Evolutionary conservation across 2,329 filamentous ascomycete genomes (phyloP), one percentile per base, ranked within the genome.

Genomic region (Penicillium thymicola): DNA sequence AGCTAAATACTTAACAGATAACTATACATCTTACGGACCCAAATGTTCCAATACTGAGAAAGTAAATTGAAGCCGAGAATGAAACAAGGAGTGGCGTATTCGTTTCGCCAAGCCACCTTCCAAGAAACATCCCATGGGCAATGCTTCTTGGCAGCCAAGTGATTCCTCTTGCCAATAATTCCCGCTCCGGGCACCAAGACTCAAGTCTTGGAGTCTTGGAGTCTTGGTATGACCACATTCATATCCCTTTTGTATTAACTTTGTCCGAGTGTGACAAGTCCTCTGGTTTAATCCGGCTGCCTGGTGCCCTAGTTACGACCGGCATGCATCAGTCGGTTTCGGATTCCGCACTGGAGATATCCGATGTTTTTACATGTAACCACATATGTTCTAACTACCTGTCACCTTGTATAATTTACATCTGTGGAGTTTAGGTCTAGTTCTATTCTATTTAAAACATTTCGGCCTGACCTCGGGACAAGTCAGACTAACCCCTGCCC

Each of bases 121-220:
- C 40, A 51, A 51, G 34, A 59, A 54, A 54, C 48, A 49, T 50
- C 45, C 52, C 30, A 58, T 58, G 62, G 43, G 58, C 59, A 21
- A 56, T 59, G 37, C 55, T 48, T 65, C 64, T 66, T 66, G 63
- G 64, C 64, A 65, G 64, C 64, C 64, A 66, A 66, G 64, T 59
- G 41, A 60, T 64, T 61, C 63, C 64, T 65, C 61, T 59, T 62
- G 61, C 62, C 62, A 64, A 55, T 55, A 55, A 63, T 58, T 66
- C 61, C 64, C 64, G 64, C 64, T 63, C 64, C 63, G 64, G 56
- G 44, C 27, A 57, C 59, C 57, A 59, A 55, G 54, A 54, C 25
- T 47, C 25, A 18, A 37, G 45, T 48, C 50, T 37, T 45, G 23
- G 38, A 54, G 37, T 50, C 54, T 58, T 62, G 53, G 57, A 10